Percentiles rank a stretch among this genome's conserved stretches.
These are phyloP conservation scores for Skeletonema potamos DNA, from an alignment of 108 stramenopile genomes.

Conservation along the genomic window DNA sequence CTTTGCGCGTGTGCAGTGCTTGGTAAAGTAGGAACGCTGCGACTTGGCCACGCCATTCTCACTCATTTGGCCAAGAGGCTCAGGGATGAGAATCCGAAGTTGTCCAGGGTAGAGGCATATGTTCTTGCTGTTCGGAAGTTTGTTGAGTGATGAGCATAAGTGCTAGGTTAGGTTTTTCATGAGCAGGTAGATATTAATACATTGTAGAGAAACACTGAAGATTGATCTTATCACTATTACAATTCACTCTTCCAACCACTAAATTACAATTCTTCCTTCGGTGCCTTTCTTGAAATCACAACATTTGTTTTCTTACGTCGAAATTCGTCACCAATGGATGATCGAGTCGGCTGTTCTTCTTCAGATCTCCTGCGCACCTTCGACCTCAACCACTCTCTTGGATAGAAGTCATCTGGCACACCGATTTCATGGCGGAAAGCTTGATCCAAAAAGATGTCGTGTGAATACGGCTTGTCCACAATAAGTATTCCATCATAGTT, in stretches of 20 bases:
- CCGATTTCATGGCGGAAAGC: conserved; percentile 42
- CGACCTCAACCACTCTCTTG: conserved; percentile 23
- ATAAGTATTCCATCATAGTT: conserved; percentile 29
- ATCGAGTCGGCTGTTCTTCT: background rate
- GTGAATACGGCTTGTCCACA: conserved; percentile 27
- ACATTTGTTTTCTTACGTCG: conserved; percentile 20
- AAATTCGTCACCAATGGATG: conserved; percentile 14
- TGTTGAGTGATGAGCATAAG: conserved; percentile 6
- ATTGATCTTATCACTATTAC: background rate
- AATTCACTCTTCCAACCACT: background rate
- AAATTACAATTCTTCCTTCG: background rate
- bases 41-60: conserved; percentile 28
- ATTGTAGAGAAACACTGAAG: background rate
- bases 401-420: conserved; percentile 45
- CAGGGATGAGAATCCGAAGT: conserved; percentile 38
- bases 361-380: conserved; percentile 17
- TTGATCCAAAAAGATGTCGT: conserved; percentile 24
- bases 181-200: background rate
- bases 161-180: background rate
- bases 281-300: background rate
- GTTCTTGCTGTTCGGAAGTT: conserved; percentile 26
- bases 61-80: conserved; percentile 24
- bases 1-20: conserved; percentile 33
- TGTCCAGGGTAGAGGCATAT: conserved; percentile 23
- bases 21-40: conserved; percentile 31